Evolutionary conservation across 768 basidiomycete species (phyloP), one percentile per base, ranked within the genome.

Genomic region (Trametes meyenii): DNA sequence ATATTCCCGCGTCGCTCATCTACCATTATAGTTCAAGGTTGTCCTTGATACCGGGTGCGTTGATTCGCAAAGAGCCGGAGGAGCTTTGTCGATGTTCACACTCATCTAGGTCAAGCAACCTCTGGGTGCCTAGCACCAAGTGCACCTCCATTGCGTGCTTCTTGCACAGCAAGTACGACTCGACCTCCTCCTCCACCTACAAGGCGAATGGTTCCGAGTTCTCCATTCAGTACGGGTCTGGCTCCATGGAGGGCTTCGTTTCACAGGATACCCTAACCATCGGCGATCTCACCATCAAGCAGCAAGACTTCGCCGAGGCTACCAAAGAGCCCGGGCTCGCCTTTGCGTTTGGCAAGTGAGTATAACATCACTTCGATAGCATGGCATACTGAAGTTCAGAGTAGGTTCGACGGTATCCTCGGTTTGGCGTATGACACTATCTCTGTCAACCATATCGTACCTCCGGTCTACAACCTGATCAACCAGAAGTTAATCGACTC

Each of bases 371-470:
- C 23, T 12, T 17, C 8, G 1, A 6, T 23, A 5, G n/a, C 16
- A 2, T 21, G 12, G 1, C 2, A 11, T 12, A 24, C 6, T 38
- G 14, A 38, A 6, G 17, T 36, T 50, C 8, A 8, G 12, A 6
- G 33, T 66, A 96, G 94, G 78, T 96, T 96, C 67, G 96, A 98
- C 72, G 96, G 95, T 57, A 96, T 98, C 65, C 78, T 96, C 36
- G 97, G 96, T 63, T 88, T 99, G 58, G 97, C 75, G 11, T 99
- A 97, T 72, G 87, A 98, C 76, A 96, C 93, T 51, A 98, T 99
- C 69, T 84, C 94, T 2, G 97, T 99, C 67, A 95, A 97, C 76
- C 84, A 85, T 66, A 91, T 98, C 66, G 82, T 85, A 3, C 97
- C 97, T 43, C 96, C 97, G 0, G 96, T 98, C 78, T 98, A 97